phyloP scores from a whole-genome alignment of 2,329 filamentous ascomycete genomes.

The Fusarium ramigenum region DNA sequence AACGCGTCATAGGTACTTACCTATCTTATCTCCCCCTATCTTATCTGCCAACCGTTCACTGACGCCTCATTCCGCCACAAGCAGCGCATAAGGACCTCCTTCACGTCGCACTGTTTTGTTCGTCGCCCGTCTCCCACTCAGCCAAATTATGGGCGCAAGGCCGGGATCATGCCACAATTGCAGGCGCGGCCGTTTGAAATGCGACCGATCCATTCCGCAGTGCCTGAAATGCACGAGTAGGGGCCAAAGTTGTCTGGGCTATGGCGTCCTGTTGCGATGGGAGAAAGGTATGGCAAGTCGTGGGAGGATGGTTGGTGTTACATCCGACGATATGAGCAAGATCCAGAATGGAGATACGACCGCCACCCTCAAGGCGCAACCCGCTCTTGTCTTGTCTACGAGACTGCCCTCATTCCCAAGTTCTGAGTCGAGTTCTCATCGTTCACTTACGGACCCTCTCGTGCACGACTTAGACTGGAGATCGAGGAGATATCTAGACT shows the following conservation, averaged over 20 bases:
- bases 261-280: neutral
- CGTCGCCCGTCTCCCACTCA: fast-evolving
- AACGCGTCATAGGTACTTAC: neutral
- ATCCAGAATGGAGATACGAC: fast-evolving
- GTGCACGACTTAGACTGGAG: neutral
- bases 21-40: neutral
- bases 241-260: neutral
- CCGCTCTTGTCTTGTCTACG: fast-evolving
- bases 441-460: neutral
- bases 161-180: neutral
- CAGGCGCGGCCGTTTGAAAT: neutral
- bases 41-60: neutral
- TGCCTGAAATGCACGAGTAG: neutral
- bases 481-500: neutral
- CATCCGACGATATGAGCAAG: neutral
- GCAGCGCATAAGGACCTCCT: neutral
- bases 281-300: neutral
- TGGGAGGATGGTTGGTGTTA: neutral
- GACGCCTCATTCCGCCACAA: neutral
- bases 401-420: fast-evolving
- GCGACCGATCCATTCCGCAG: neutral
- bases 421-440: neutral
- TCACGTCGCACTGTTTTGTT: neutral
- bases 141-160: neutral
- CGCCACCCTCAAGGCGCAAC: fast-evolving